Percentiles rank a stretch among this genome's conserved stretches.
These are phyloP conservation scores for Tricholoma hemisulphureum DNA, from an alignment of 768 basidiomycete species.

Conservation along the genomic window DNA sequence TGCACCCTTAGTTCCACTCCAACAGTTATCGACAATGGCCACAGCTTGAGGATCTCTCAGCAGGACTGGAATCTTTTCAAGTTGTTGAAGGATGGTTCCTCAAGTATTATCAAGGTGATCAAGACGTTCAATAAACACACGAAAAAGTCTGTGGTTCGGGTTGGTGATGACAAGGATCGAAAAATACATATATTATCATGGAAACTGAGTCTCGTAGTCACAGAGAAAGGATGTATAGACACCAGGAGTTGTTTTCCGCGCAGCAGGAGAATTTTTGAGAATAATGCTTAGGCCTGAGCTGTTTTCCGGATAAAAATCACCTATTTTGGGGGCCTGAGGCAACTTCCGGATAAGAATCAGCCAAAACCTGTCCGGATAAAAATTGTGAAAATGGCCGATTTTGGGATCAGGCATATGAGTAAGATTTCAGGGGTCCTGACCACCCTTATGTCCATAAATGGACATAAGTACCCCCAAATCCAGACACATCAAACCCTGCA, in stretches of 20 bases:
- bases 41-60: neutral
- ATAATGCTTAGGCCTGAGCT: neutral
- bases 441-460: too few species aligned
- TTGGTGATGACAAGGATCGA: neutral
- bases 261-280: neutral
- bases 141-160: neutral
- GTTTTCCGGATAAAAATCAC: neutral
- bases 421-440: neutral
- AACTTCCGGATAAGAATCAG: neutral
- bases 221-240: too few species aligned
- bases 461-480: too few species aligned
- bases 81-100: neutral
- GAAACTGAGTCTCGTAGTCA: neutral
- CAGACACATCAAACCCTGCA: too few species aligned
- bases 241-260: too few species aligned
- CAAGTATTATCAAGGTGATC: neutral
- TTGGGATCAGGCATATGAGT: neutral
- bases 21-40: neutral
- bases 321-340: neutral
- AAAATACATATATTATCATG: neutral
- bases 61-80: neutral
- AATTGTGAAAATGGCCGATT: neutral
- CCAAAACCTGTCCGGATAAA: neutral
- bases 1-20: neutral
- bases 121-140: neutral